These are phyloP conservation scores for Aspergillus sp. DNA, from an alignment of 2,329 filamentous ascomycete species.

Conservation along the genomic window DNA sequence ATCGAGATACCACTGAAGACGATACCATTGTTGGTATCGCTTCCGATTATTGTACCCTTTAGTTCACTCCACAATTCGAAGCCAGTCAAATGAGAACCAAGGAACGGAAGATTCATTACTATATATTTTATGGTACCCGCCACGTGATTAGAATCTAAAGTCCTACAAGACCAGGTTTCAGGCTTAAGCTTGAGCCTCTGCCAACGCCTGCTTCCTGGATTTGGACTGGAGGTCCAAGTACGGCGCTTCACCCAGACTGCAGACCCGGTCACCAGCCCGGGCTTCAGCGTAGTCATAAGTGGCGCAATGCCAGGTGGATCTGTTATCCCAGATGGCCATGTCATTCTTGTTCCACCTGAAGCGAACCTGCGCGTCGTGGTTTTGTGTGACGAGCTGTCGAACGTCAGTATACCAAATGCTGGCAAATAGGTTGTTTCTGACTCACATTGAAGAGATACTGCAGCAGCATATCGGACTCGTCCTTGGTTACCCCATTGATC, in stretches of 20 bases:
- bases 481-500: conserved; percentile 50
- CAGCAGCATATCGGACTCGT: conserved; percentile 48
- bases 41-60: background rate
- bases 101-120: background rate
- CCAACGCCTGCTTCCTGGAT: conserved; percentile 42
- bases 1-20: background rate
- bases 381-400: conserved; percentile 42
- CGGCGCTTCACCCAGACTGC: conserved; percentile 55
- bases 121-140: background rate
- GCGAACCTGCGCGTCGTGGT: conserved; percentile 55
- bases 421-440: conserved; percentile 2
- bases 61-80: background rate
- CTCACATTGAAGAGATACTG: conserved; percentile 45
- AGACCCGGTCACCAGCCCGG: conserved; percentile 52
- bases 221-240: conserved; percentile 50
- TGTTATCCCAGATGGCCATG: conserved; percentile 34
- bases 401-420: background rate
- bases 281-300: conserved; percentile 38
- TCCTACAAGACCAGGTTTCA: too few relatives aligned
- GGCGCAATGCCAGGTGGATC: conserved; percentile 48
- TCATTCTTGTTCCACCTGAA: conserved; percentile 55
- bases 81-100: background rate
- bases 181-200: background rate
- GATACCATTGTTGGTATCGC: background rate
- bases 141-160: background rate